phyloP scores from a whole-genome alignment of 225 moss, liverwort and hornwort genomes.

The Marchantia paleacea region DNA sequence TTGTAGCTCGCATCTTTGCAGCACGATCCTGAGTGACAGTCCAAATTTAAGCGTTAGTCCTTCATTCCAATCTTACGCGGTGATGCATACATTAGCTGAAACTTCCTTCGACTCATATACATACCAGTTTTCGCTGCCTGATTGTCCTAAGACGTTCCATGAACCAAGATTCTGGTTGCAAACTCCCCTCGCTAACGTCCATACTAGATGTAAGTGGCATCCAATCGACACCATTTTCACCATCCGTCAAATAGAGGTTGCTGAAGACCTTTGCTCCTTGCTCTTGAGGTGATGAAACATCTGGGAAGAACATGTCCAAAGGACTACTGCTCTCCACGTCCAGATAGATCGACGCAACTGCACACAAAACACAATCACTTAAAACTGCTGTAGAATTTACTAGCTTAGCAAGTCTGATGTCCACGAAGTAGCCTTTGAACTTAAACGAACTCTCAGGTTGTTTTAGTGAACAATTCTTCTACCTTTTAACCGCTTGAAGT shows the following conservation, averaged over 20 bases:
- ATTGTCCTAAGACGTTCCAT: conserved; percentile 28
- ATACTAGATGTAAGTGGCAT: conserved; percentile 27
- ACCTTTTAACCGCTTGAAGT: conserved; percentile 49
- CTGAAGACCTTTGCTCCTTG: neutral
- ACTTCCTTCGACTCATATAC: neutral
- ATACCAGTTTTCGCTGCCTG: conserved; percentile 38
- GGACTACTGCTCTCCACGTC: conserved; percentile 7
- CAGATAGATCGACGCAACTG: conserved; percentile 38
- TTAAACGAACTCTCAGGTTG: neutral
- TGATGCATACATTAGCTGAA: neutral
- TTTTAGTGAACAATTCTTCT: too few species aligned
- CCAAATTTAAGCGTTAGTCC: neutral
- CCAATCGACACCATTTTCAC: conserved; percentile 2
- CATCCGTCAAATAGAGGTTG: neutral
- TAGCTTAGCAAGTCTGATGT: neutral
- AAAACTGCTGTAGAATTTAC: neutral
- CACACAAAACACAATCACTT: neutral
- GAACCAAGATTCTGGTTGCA: conserved; percentile 18
- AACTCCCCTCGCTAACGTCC: conserved; percentile 12
- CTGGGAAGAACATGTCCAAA: neutral
- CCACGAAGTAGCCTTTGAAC: neutral
- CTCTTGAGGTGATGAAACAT: conserved; percentile 9
- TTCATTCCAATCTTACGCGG: neutral
- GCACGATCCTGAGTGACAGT: conserved; percentile 28
- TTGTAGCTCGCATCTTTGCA: conserved; percentile 29